Evolutionary conservation across 768 basidiomycete genomes (phyloP), one percentile per base, ranked within the genome.

Genomic region (Austroboletus eburneus): DNA sequence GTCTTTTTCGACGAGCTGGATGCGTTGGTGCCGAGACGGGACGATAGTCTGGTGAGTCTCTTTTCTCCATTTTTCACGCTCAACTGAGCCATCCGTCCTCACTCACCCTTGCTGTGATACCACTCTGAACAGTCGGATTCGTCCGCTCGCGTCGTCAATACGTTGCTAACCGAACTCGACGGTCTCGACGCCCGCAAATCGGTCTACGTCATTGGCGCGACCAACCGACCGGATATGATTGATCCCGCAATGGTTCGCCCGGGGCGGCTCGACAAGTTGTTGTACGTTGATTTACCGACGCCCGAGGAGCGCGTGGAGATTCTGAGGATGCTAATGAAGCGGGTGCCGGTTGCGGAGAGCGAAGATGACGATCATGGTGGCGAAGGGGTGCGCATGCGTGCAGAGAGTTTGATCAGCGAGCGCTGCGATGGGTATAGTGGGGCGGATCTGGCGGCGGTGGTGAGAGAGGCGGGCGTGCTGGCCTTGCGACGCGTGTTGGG

Each of bases 181-280:
- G 93, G 93, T 0, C 83, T 97, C 21, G 90, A 93, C 50, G 73
- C 81, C 2, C 81, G 91, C 27, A 91, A 88, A 66, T 77, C 79
- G 33, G 91, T 96, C 48, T 94, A 92, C 58, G 92, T 97, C 35
- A 91, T 96, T 48, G 93, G 87, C 0, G 94, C 94, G 8, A 96
- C 92, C 24, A 97, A 95, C 66, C 76, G 93, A 12, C 93, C 93
- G 1, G 92, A 97, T 69, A 95, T 95, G 84, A 93, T 96, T 49
- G 93, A 97, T 61, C 94, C 93, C 1, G 93, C 94, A 7, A 94
- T 95, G 92, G 90, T 91, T 43, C 87, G 93, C n/a, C 94, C 94
- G 0, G 93, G 94, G 0, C 80, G 94, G 9, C 77, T 97, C 10
- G 94, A 96, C 70, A 96, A 96, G 64, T 76, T 95, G 5, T 75